These are phyloP conservation scores for Lipomyces spencermartinsiae DNA, from an alignment of 805 yeast species.

Conservation along the genomic window DNA sequence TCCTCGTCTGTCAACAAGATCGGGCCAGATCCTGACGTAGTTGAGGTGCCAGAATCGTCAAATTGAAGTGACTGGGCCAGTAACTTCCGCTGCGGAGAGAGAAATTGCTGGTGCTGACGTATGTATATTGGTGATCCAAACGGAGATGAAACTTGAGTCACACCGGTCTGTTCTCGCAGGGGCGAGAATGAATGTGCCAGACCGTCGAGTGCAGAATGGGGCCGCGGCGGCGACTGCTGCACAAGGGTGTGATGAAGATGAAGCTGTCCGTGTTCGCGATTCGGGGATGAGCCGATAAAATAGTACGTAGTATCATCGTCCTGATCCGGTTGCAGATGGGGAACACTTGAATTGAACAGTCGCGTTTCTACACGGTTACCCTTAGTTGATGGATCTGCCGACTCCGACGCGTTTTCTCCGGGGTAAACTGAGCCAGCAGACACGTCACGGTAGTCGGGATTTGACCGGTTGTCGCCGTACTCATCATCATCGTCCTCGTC, in stretches of 20 bases:
- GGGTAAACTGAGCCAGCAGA: slow-evolving; percentile 5
- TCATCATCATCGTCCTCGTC: slow-evolving; percentile 25
- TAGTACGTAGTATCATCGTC: not conserved
- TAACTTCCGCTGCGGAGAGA: slow-evolving; percentile 35
- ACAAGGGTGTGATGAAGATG: not conserved
- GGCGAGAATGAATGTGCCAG: slow-evolving; percentile 23
- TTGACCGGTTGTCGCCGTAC: slow-evolving; percentile 9
- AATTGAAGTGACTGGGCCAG: slow-evolving; percentile 31
- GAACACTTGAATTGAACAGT: slow-evolving; percentile 36
- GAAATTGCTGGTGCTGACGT: slow-evolving; percentile 24
- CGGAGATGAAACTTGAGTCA: slow-evolving; percentile 17
- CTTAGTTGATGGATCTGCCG: slow-evolving; percentile 42
- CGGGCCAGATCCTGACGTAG: slow-evolving; percentile 28
- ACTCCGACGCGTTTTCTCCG: slow-evolving; percentile 10
- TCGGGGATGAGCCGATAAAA: not conserved
- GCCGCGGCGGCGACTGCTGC: slow-evolving; percentile 12
- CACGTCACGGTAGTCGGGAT: not conserved
- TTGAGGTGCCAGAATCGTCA: slow-evolving; percentile 25
- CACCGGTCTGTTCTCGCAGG: slow-evolving; percentile 17
- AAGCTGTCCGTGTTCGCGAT: slow-evolving; percentile 2
- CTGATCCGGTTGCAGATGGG: not conserved
- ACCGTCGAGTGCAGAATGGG: not conserved
- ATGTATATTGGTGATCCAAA: slow-evolving; percentile 31
- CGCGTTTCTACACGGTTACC: slow-evolving; percentile 42
- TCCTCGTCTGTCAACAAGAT: slow-evolving; percentile 39